phyloP scores from a whole-genome alignment of 352 stramenopile genomes.

The Phytopythium delawarense region DNA sequence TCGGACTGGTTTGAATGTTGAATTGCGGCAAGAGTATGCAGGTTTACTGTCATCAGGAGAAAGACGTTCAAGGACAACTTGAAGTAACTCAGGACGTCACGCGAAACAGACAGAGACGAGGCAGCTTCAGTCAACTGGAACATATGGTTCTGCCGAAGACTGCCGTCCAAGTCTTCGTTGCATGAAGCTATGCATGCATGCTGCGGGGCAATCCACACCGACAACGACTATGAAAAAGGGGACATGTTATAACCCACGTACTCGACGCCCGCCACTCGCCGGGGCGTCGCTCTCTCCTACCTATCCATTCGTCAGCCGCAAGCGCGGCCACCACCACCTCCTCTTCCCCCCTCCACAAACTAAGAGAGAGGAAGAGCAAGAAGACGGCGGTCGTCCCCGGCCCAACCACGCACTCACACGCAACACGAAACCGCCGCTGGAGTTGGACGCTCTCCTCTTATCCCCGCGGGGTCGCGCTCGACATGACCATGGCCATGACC shows the following conservation, averaged over 20 bases:
- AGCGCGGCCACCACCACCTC: not conserved
- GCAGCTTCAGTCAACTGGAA: not conserved
- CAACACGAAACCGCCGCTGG: not conserved
- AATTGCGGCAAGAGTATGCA: no score
- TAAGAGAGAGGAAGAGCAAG: not conserved
- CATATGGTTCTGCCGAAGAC: not conserved
- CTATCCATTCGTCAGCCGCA: not conserved
- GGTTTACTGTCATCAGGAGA: no score
- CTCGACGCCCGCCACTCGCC: not conserved
- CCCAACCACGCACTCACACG: not conserved
- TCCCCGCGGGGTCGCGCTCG: no score
- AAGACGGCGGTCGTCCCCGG: no score
- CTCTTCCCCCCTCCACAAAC: not conserved
- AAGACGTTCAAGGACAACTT: not conserved
- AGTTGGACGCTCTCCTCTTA: not conserved
- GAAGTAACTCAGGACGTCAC: not conserved
- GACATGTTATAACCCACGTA: not conserved
- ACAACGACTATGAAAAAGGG: not conserved
- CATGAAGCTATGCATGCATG: no score
- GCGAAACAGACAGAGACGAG: not conserved
- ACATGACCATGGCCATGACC: no score
- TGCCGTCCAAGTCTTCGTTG: no score
- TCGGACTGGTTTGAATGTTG: no score
- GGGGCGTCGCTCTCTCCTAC: not conserved
- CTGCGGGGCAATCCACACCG: no score